These are phyloP conservation scores for Papiliotrema terrestris DNA, from an alignment of 1,284 basidiomycete species.

Conservation along the genomic window DNA sequence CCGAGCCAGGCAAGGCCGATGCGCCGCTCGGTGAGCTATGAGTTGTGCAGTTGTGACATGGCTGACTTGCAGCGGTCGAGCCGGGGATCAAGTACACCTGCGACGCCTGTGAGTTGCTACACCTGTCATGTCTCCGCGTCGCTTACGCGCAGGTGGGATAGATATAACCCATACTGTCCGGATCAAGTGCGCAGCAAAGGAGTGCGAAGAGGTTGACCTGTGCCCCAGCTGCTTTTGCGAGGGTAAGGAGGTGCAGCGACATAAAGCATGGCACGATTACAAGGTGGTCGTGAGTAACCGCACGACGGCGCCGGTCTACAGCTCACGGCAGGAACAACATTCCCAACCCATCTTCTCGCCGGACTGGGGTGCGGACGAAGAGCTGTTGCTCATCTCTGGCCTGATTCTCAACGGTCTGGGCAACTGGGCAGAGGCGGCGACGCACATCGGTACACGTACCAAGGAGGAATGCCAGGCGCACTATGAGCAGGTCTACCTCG, in stretches of 20 bases:
- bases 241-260: conserved; percentile 82
- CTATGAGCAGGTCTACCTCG: conserved; percentile 79
- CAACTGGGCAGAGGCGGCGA: conserved; percentile 96
- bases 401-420: conserved; percentile 86
- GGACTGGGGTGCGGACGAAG: conserved; percentile 99
- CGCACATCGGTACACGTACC: conserved; percentile 90
- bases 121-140: not conserved
- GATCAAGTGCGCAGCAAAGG: conserved; percentile 81
- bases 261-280: conserved; percentile 86
- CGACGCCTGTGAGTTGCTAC: conserved; percentile 42
- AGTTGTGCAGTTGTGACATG: not conserved
- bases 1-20: conserved; percentile 36
- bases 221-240: conserved; percentile 87
- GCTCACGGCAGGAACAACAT: conserved; percentile 71
- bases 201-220: conserved; percentile 79
- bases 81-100: conserved; percentile 50
- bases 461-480: conserved; percentile 93
- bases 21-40: conserved; percentile 34
- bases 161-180: conserved; percentile 75
- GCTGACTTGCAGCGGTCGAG: conserved; percentile 33
- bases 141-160: conserved; percentile 28
- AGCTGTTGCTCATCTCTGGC: conserved; percentile 86
- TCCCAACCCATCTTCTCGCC: conserved; percentile 92
- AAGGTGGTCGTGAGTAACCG: conserved; percentile 72
- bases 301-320: not conserved